Conservation (phyloP, 2,329 filamentous ascomycete species). For the Orbilia blumenaviensis region DNA sequence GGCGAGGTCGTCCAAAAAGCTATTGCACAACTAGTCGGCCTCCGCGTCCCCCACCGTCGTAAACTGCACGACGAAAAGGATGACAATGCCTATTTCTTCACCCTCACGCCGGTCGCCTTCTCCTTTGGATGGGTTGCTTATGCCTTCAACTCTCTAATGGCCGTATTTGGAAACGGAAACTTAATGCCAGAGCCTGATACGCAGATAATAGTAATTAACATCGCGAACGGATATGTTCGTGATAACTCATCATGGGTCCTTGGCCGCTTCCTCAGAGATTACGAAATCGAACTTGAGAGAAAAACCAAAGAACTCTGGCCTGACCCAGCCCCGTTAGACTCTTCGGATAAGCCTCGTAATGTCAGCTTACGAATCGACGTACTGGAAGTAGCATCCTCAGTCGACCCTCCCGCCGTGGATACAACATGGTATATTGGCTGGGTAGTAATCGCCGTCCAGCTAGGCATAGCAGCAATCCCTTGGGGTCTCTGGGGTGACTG, state of each 20-base stretch:
- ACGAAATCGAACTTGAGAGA: conserved; percentile 56
- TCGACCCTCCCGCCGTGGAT: conserved; percentile 38
- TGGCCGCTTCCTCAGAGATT: conserved; percentile 63
- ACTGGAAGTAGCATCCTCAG: conserved; percentile 30
- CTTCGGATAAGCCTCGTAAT: conserved; percentile 20
- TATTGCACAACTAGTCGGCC: conserved; percentile 59
- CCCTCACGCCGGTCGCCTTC: conserved; percentile 59
- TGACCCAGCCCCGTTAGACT: conserved; percentile 20
- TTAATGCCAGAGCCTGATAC: conserved; percentile 60
- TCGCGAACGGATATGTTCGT: conserved; percentile 60
- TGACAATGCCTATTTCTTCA: conserved; percentile 49
- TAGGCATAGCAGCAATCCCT: conserved; percentile 61
- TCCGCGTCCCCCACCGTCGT: conserved; percentile 32
- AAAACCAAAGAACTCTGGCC: conserved; percentile 16
- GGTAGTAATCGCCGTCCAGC: conserved; percentile 57
- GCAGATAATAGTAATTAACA: conserved; percentile 60
- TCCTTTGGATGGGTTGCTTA: conserved; percentile 58
- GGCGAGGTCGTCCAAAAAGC: conserved; percentile 60
- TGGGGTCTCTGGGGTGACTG: conserved; percentile 60
- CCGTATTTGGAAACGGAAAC: conserved; percentile 58
- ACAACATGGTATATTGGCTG: conserved; percentile 47
- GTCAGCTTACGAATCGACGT: conserved; percentile 45
- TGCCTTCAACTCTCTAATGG: conserved; percentile 54
- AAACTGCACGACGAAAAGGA: conserved; percentile 41
- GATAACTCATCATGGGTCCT: conserved; percentile 63